Evolutionary conservation across 768 basidiomycete species (phyloP), one percentile per base, ranked within the genome.

Genomic region (Boletus sensibilis): DNA sequence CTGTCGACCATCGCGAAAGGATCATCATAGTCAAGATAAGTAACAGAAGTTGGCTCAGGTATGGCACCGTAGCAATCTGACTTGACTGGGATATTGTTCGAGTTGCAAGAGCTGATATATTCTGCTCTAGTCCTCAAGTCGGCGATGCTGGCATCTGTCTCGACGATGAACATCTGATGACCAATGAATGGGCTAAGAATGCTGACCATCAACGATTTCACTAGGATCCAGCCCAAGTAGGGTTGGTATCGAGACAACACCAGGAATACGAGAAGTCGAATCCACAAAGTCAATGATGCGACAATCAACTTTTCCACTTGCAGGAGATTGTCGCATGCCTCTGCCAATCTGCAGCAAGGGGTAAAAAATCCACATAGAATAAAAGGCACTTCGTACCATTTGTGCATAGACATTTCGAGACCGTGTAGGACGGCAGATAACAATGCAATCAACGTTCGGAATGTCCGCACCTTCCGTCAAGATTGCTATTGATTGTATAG

Each of bases 391-490:
- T 13, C 77, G 34, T 55, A 92, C 93, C 93, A 98, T 97, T 65
- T 98, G 95, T 18, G 91, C 84, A 66, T 94, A 93, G 12, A 96
- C 72, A 68, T 96, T 98, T 34, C 85, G 80, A 13, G 94, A 96
- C 25, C 89, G 81, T 2, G 95, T 98, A 18, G 95, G 95, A 20
- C 92, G 80, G 16, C 90, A 93, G 20, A 98, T 75, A 34, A 98
- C 70, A 10, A 98, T 81, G 59, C 94, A 97, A 64, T 98, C 95
- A 52, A 97, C 89, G 57, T 91, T 92, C 3, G 95, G 95, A 50
- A 98, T 92, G 75, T 98, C 95, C 20, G 94, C 85, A 4, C 94
- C 94, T 75, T 97, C 94, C 1, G 94, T 96, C 60, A 97, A 76
- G 46, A 97, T 89, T 21, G 92, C 92, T 72, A 21, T 62, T 29